Evolutionary conservation across 192 early-diverging fungal species (phyloP), one percentile per base, ranked within the genome.

Genomic region (Glomus cerebriforme): DNA sequence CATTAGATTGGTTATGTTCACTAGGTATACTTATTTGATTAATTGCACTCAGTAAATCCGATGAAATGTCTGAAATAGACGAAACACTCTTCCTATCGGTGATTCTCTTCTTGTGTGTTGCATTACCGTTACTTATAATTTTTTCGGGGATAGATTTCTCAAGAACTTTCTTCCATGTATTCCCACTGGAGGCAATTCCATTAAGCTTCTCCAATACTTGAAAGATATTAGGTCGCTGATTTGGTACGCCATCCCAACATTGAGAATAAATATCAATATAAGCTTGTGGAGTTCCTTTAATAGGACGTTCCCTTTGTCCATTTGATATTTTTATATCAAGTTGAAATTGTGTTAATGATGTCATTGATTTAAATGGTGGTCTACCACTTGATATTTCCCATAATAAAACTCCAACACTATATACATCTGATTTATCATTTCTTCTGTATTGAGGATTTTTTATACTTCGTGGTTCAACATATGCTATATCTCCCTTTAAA

Each of bases 151-250:
- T 22, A 60, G n/a, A 60, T 60, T 60, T 60, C 7, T 26, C 24
- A 60, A 26, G 59, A 60, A 26, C n/a, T 60, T 60, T 60, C 59
- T 60, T 19, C n/a, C 59, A 7, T 60, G 7, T 60, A 60, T 7
- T 60, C 10, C 35, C 2, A 2, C 29, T 15, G 17, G 12, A 27
- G 13, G 12, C 19, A 39, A 68, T n/a, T 2, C 31, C 27, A 19
- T 71, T 26, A 71, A 77, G 66, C 15, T 24, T 26, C 29, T 68
- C 75, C 3, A 71, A 10, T 77, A 77, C 75, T 22, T 77, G 6
- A 34, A 69, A 31, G 68, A 77, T 66, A 29, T 24, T 77, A 7
- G 75, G 75, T n/a, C 75, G 75, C n/a, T 77, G 69, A 19, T 77
- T 45, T 19, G 75, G 75, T 45, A 69, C 60, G 15, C 34, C 10